phyloP scores from a whole-genome alignment of 2,329 filamentous ascomycete genomes.

The Blastomyces parvus region DNA sequence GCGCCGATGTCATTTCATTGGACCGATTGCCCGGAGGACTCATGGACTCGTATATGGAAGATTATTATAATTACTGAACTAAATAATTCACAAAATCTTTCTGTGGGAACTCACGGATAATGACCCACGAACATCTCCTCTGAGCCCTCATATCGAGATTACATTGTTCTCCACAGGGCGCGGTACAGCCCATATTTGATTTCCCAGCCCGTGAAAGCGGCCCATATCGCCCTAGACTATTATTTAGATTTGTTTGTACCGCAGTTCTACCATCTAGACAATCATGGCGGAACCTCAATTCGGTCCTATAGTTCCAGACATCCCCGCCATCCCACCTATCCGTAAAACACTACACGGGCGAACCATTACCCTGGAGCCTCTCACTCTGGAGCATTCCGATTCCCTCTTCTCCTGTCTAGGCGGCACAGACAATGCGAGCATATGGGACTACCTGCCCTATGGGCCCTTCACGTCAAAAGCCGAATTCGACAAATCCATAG shows the following conservation, averaged over 20 bases:
- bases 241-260: neutral
- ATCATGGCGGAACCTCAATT: conserved; percentile 1
- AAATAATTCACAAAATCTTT: neutral
- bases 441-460: conserved; percentile 38
- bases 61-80: neutral
- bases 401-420: conserved; percentile 25
- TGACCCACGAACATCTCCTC: neutral
- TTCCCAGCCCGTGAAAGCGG: neutral
- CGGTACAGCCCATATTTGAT: neutral
- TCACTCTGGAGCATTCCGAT: conserved; percentile 22
- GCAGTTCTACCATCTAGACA: neutral
- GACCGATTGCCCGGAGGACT: neutral
- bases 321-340: neutral
- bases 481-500: conserved; percentile 21
- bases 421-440: conserved; percentile 18
- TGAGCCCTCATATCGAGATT: neutral
- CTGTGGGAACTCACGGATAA: neutral
- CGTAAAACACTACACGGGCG: conserved; percentile 3
- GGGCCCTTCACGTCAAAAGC: conserved; percentile 28
- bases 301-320: neutral
- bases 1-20: neutral
- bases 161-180: neutral
- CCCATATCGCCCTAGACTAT: neutral
- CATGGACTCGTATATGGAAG: neutral
- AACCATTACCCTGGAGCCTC: conserved; percentile 23